Conservation (phyloP, 1,139 yeast genomes). For the Hyphopichia fennica region DNA sequence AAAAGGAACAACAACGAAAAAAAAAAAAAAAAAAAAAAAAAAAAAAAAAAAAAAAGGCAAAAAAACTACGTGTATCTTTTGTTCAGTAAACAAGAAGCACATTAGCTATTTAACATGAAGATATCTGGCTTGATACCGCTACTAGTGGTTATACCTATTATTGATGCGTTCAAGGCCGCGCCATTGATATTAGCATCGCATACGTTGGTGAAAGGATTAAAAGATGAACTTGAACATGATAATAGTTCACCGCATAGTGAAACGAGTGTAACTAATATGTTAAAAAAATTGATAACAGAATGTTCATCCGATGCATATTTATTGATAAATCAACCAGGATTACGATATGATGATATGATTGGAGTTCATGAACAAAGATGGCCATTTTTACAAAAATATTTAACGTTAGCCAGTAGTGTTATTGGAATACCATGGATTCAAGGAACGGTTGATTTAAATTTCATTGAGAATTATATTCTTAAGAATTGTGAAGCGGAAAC, state of each 20-base stretch:
- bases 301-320: conserved; percentile 74
- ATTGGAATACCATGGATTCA: conserved; percentile 58
- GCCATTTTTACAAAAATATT: conserved; percentile 53
- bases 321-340: conserved; percentile 70
- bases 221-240: conserved; percentile 20
- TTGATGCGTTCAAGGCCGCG: conserved; percentile 18
- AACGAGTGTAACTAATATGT: conserved; percentile 40
- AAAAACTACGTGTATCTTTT: background rate
- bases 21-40: no score
- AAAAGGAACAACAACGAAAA: no score
- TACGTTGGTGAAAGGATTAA: conserved; percentile 35
- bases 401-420: conserved; percentile 62
- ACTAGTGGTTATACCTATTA: background rate
- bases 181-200: conserved; percentile 47
- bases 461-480: conserved; percentile 41
- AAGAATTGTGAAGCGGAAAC: conserved; percentile 51
- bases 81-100: background rate
- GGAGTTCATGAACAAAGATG: conserved; percentile 42
- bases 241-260: conserved; percentile 18
- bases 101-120: no score
- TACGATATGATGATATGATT: conserved; percentile 56
- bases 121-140: background rate
- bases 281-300: conserved; percentile 51
- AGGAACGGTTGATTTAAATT: conserved; percentile 47
- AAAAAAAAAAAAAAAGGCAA: no score